These are phyloP conservation scores for Darksidea phi DNA, from an alignment of 495 filamentous ascomycete genomes.

Conservation along the genomic window DNA sequence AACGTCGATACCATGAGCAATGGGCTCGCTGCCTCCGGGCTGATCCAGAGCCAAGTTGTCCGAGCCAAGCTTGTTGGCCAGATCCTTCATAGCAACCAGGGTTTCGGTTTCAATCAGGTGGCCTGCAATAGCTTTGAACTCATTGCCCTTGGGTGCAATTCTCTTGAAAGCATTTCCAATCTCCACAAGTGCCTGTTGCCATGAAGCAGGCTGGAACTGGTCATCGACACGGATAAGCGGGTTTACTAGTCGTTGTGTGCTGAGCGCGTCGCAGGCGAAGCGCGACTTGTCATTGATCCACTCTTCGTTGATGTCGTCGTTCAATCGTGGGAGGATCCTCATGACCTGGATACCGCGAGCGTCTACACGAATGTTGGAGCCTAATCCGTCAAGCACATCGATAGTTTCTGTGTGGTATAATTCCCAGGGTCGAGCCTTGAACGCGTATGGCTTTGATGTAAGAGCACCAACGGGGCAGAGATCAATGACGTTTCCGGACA, in stretches of 20 bases:
- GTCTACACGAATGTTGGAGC: constrained; percentile 92
- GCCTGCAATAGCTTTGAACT: constrained; percentile 93
- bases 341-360: constrained; percentile 93
- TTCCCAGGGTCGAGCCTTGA: constrained; percentile 96
- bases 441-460: constrained; percentile 95
- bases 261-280: constrained; percentile 96
- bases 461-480: constrained; percentile 96
- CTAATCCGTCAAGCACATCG: constrained; percentile 87
- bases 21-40: constrained; percentile 73
- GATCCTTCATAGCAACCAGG: constrained; percentile 92
- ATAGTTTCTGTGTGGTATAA: constrained; percentile 89
- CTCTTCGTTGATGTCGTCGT: constrained; percentile 97
- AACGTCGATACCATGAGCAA: constrained; percentile 90
- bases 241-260: constrained; percentile 89
- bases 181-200: constrained; percentile 90
- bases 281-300: constrained; percentile 99
- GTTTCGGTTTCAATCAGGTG: constrained; percentile 88
- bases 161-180: constrained; percentile 73
- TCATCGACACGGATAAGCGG: constrained; percentile 84
- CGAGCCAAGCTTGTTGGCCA: constrained; percentile 91
- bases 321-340: constrained; percentile 86
- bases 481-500: constrained; percentile 97
- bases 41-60: constrained; percentile 94
- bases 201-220: constrained; percentile 84
- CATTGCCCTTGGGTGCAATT: constrained; percentile 75